phyloP scores from a whole-genome alignment of 805 yeast genomes.

The Candida argentea region DNA sequence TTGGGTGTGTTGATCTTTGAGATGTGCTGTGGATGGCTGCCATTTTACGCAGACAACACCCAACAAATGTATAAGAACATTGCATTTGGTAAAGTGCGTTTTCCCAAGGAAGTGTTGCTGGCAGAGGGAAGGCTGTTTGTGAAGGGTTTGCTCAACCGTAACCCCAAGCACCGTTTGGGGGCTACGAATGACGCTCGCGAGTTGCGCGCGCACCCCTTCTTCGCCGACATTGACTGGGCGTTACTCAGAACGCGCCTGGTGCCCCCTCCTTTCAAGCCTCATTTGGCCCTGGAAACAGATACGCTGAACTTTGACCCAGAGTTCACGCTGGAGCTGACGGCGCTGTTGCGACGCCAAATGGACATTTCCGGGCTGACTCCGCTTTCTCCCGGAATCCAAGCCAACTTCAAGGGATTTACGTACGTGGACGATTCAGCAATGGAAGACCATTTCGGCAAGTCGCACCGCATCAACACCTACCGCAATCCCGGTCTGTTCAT shows the following conservation, averaged over 20 bases:
- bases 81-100: slow-evolving; percentile 95
- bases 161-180: slow-evolving; percentile 92
- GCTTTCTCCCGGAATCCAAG: slow-evolving; percentile 88
- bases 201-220: slow-evolving; percentile 84
- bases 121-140: slow-evolving; percentile 93
- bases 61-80: slow-evolving; percentile 99
- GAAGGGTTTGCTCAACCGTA: slow-evolving; percentile 87
- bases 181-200: slow-evolving; percentile 88
- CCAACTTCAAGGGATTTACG: slow-evolving; percentile 93
- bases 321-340: slow-evolving; percentile 85
- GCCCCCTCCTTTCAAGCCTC: slow-evolving; percentile 97
- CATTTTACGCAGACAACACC: slow-evolving; percentile 94
- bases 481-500: slow-evolving; percentile 58
- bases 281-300: slow-evolving; percentile 80
- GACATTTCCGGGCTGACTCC: slow-evolving; percentile 61
- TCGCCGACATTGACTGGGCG: slow-evolving; percentile 87
- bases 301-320: slow-evolving; percentile 97
- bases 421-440: slow-evolving; percentile 90
- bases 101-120: slow-evolving; percentile 90
- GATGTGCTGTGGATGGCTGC: slow-evolving; percentile 99
- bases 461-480: slow-evolving; percentile 26
- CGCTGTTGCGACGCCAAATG: slow-evolving; percentile 61
- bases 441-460: slow-evolving; percentile 65
- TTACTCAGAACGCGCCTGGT: slow-evolving; percentile 65
- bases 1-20: slow-evolving; percentile 93